These are phyloP conservation scores for Bothia castanella DNA, from an alignment of 1,284 basidiomycete genomes.

Conservation along the genomic window DNA sequence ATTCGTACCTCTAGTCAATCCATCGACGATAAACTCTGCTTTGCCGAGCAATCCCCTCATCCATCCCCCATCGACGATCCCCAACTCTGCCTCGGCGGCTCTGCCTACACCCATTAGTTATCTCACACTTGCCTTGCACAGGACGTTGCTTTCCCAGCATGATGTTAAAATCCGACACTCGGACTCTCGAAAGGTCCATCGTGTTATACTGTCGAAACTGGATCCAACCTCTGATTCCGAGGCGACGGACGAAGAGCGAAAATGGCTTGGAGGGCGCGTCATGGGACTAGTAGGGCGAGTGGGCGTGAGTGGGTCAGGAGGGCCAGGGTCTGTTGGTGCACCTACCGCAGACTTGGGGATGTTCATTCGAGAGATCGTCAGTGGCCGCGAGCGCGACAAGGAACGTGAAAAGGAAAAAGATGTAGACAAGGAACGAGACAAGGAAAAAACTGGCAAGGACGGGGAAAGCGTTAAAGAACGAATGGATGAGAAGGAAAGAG, in stretches of 20 bases:
- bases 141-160: constrained; percentile 48
- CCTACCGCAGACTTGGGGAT: constrained; percentile 45
- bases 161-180: constrained; percentile 48
- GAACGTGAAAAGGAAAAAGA: constrained; percentile 30
- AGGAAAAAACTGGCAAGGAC: constrained; percentile 34
- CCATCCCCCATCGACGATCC: neutral
- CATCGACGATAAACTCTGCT: constrained; percentile 10
- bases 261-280: constrained; percentile 28
- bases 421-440: constrained; percentile 31
- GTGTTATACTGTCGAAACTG: constrained; percentile 51
- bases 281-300: constrained; percentile 39
- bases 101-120: constrained; percentile 16
- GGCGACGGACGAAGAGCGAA: constrained; percentile 28
- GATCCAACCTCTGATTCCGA: constrained; percentile 39
- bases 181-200: constrained; percentile 60
- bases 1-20: constrained; percentile 1
- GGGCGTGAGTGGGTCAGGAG: constrained; percentile 25
- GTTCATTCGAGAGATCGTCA: constrained; percentile 33
- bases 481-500: constrained; percentile 35
- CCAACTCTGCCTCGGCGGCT: neutral
- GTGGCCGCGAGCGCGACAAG: constrained; percentile 34
- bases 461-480: constrained; percentile 33
- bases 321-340: constrained; percentile 38
- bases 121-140: constrained; percentile 49
- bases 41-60: constrained; percentile 9